Base-by-base conservation (phyloP, 495 filamentous ascomycete genomes). In the Penicillium roqueforti region DNA sequence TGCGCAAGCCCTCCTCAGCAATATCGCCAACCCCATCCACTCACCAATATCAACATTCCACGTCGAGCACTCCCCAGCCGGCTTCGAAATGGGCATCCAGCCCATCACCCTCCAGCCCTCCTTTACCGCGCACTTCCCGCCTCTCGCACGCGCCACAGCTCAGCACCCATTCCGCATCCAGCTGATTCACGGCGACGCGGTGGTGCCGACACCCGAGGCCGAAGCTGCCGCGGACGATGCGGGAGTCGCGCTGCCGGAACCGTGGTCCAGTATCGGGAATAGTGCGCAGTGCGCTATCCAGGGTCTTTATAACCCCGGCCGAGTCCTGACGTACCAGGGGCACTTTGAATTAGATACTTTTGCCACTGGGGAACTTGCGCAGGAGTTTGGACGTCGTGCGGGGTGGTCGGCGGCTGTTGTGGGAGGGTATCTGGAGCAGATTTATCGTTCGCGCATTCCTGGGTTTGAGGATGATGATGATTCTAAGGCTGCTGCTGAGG, bases 311-410 rank as follows among this genome's bases (percentile, higher is more conserved):
- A 58, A 59, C 25, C 67, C 64, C 0, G 67, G 63, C 0, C 54
- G 69, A 25, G 57, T 75, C 14, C 56, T 77, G 56, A 67, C 71
- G 14, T 74, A 69, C 36, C 73, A 76, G 47, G 70, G 71, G 0
- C 73, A 76, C 61, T 71, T 76, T 43, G 75, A 74, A 44, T 75
- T 79, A 37, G 74, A 77, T 53, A 45, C 53, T 4, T 72, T 68
- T 32, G 58, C 65, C 16, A 79, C 74, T 32, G 40, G 54, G 13
- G 71, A 72, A 58, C 61, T 67, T 47, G 58, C 58, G 13, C 16
- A 47, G 7, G 70, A 72, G 34, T 74, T 74, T 62, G 70, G 58
- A 6, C 56, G 57, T 43, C 52, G 70, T 31, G 23, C 8, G 22
- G 60, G 58, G 9, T 76, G 71, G 71, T 34, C 59, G 1, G 39